phyloP scores from a whole-genome alignment of 805 yeast genomes.

The Kuraishia borneana region DNA sequence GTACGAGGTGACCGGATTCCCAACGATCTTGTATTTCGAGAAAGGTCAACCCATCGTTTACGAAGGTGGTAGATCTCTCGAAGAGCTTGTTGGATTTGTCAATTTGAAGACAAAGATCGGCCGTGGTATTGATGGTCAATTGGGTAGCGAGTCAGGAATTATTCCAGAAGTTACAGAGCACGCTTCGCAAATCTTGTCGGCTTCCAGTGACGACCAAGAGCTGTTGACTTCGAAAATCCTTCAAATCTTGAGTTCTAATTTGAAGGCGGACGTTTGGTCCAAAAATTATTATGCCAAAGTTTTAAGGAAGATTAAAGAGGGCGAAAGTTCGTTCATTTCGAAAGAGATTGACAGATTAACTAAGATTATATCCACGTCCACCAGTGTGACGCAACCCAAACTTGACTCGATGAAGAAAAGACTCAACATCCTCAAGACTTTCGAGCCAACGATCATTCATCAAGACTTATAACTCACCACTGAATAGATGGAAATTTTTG shows the following conservation, averaged over 20 bases:
- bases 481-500: slow-evolving; percentile 41
- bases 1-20: slow-evolving; percentile 35
- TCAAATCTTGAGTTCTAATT: background rate
- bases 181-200: slow-evolving; percentile 5
- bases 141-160: slow-evolving; percentile 28
- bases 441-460: slow-evolving; percentile 7
- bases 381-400: slow-evolving; percentile 25
- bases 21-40: slow-evolving; percentile 42
- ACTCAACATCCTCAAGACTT: slow-evolving; percentile 33
- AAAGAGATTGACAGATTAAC: slow-evolving; percentile 36
- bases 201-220: background rate
- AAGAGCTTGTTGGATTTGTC: slow-evolving; percentile 38
- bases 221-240: background rate
- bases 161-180: slow-evolving; percentile 20
- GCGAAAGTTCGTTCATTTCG: slow-evolving; percentile 29
- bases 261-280: slow-evolving; percentile 1
- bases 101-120: slow-evolving; percentile 27
- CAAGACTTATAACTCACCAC: slow-evolving; percentile 30
- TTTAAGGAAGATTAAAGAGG: slow-evolving; percentile 30
- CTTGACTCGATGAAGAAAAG: slow-evolving; percentile 41
- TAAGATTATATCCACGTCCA: slow-evolving; percentile 24
- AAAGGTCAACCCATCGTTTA: slow-evolving; percentile 20
- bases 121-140: slow-evolving; percentile 29
- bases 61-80: slow-evolving; percentile 33
- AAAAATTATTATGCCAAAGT: slow-evolving; percentile 38